Evolutionary conservation across 2,329 filamentous ascomycete species (phyloP).

Genomic region (Phaeosphaeria sp.): DNA sequence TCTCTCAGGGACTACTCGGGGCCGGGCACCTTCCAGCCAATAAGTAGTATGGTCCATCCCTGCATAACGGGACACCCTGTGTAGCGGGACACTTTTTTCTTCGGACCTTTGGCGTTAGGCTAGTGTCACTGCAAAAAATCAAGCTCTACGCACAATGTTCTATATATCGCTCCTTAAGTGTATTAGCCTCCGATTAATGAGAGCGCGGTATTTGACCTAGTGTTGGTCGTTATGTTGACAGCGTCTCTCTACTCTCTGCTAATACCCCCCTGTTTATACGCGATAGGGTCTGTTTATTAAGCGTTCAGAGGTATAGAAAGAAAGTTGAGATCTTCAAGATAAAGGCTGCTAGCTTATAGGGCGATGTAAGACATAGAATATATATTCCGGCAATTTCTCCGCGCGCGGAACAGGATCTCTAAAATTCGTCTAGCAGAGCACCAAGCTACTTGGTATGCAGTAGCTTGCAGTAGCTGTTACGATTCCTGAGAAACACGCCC

Average conservation of each 20-base stretch:
- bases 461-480: constrained; percentile 3
- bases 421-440: constrained; percentile 4
- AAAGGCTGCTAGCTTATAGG: constrained; percentile 6
- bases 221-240: constrained; percentile 9
- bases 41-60: not conserved
- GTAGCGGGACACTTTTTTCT: not conserved
- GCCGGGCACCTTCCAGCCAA: too few species aligned
- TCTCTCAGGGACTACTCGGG: too few species aligned
- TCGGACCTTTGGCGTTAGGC: not conserved
- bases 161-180: not conserved
- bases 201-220: constrained; percentile 2
- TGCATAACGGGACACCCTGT: not conserved
- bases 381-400: constrained; percentile 15
- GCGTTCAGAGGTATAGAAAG: constrained; percentile 3
- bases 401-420: constrained; percentile 4
- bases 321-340: constrained; percentile 5
- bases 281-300: not conserved
- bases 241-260: constrained; percentile 4
- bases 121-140: not conserved
- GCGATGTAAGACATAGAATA: constrained; percentile 8
- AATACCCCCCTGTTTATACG: constrained; percentile 8
- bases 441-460: constrained; percentile 1
- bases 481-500: too few species aligned
- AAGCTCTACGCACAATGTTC: not conserved
- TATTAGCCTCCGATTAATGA: constrained; percentile 2